These are phyloP conservation scores for Xylariales sp. DNA, from an alignment of 2,329 filamentous ascomycete species.

Conservation along the genomic window DNA sequence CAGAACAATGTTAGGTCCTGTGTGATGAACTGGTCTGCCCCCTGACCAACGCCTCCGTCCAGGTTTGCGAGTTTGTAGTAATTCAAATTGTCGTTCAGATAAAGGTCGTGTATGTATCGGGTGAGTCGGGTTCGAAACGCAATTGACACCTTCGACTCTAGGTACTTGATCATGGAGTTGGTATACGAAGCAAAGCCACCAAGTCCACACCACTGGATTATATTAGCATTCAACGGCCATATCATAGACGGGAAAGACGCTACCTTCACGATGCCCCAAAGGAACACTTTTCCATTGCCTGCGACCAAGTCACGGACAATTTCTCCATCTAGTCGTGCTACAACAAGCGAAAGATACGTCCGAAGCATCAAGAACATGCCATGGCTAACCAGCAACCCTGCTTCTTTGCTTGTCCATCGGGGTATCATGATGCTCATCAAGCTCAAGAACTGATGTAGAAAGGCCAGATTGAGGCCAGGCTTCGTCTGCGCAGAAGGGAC, in stretches of 20 bases:
- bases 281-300: conserved; percentile 82
- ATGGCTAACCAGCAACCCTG: conserved; percentile 82
- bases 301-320: conserved; percentile 96
- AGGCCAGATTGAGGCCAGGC: conserved; percentile 89
- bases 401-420: conserved; percentile 92
- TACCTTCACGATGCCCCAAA: conserved; percentile 81
- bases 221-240: too few relatives aligned
- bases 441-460: conserved; percentile 93
- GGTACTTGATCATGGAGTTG: conserved; percentile 98
- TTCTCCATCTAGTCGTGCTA: conserved; percentile 89
- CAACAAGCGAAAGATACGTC: conserved; percentile 89
- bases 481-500: conserved; percentile 89
- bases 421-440: conserved; percentile 97
- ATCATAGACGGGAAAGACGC: too few relatives aligned
- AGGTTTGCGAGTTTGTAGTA: conserved; percentile 94
- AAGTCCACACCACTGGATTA: conserved; percentile 79
- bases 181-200: conserved; percentile 93
- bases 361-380: conserved; percentile 83
- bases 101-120: conserved; percentile 94
- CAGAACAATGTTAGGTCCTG: conserved; percentile 96
- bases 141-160: conserved; percentile 97
- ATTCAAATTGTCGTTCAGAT: conserved; percentile 89
- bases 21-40: conserved; percentile 94
- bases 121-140: conserved; percentile 94
- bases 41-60: conserved; percentile 87